Conservation (phyloP, 192 early-diverging fungal species). For the Entomortierella lignicola region DNA sequence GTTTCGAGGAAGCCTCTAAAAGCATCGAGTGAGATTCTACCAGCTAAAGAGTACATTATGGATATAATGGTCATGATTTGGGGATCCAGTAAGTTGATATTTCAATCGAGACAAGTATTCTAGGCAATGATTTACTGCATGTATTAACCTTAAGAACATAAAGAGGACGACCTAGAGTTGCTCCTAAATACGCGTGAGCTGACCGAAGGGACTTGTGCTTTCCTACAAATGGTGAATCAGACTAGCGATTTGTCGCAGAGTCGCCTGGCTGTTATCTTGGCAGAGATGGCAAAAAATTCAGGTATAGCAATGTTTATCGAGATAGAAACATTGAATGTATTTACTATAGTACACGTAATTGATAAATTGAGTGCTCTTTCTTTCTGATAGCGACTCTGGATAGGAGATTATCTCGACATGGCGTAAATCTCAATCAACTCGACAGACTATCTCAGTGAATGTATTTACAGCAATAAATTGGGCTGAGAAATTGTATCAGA, state of each 20-base stretch:
- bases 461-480: too few relatives aligned
- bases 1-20: slow-evolving; percentile 38
- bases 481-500: too few relatives aligned
- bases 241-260: slow-evolving; percentile 20
- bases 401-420: slow-evolving; percentile 25
- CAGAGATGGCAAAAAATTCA: slow-evolving; percentile 23
- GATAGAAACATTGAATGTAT: background rate
- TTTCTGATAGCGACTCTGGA: slow-evolving; percentile 22
- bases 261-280: slow-evolving; percentile 23
- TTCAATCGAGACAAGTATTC: too few relatives aligned
- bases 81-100: slow-evolving; percentile 36
- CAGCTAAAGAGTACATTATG: slow-evolving; percentile 29
- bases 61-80: slow-evolving; percentile 45
- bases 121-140: too few relatives aligned
- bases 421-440: slow-evolving; percentile 31
- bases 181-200: slow-evolving; percentile 14
- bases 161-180: slow-evolving; percentile 14
- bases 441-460: slow-evolving; percentile 6
- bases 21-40: slow-evolving; percentile 19
- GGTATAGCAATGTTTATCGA: slow-evolving; percentile 1
- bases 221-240: slow-evolving; percentile 39
- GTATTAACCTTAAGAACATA: too few relatives aligned
- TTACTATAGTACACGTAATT: background rate
- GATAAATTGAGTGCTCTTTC: background rate
- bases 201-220: slow-evolving; percentile 26